phyloP scores from a whole-genome alignment of 345 rosid genomes.

The Turnera subulata region DNA sequence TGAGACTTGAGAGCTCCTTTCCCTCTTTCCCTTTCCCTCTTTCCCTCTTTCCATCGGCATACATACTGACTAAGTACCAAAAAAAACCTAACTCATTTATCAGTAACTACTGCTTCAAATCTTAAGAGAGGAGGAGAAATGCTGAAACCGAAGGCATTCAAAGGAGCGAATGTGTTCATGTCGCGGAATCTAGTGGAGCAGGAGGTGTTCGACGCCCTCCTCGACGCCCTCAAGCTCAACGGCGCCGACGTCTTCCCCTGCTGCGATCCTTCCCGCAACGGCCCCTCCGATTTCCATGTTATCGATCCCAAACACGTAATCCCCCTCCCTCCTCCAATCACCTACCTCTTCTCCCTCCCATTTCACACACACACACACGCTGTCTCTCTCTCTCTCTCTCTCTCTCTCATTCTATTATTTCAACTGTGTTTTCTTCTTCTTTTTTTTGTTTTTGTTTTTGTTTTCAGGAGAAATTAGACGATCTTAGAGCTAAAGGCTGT shows the following conservation, averaged over 20 bases:
- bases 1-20: no score
- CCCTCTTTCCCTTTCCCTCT: no score
- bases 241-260: constrained; percentile 86
- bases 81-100: no score
- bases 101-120: no score
- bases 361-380: no score
- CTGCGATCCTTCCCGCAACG: constrained; percentile 85
- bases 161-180: constrained; percentile 71
- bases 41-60: no score
- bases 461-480: constrained; percentile 84
- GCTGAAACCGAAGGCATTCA: constrained; percentile 63
- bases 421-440: neutral
- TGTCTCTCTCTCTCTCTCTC: neutral
- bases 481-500: constrained; percentile 77
- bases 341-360: constrained; percentile 5
- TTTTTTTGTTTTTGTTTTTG: neutral
- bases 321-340: neutral
- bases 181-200: constrained; percentile 85
- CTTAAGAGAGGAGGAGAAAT: constrained; percentile 3
- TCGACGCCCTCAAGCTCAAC: constrained; percentile 75
- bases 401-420: neutral
- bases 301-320: constrained; percentile 67
- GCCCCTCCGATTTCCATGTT: constrained; percentile 68
- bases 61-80: no score
- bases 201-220: constrained; percentile 77